Conservation (phyloP, 495 filamentous ascomycete genomes). For the Entonaema liquescens region DNA sequence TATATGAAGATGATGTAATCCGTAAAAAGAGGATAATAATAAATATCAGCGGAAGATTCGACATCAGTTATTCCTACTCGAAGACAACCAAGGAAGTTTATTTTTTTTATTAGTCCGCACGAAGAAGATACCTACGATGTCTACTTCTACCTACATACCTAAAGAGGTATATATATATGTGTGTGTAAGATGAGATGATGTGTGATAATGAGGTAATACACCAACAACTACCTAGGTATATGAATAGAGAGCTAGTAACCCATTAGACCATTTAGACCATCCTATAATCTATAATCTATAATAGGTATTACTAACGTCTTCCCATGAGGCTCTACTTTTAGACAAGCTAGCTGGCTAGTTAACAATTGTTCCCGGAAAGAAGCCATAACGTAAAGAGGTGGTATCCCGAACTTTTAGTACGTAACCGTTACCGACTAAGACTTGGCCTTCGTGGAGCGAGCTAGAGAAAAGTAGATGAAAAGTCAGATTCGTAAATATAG, state of each 20-base stretch:
- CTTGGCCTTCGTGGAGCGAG: conserved; percentile 22
- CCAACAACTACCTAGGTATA: background rate
- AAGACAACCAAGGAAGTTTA: conserved; percentile 20
- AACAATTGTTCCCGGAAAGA: conserved; percentile 27
- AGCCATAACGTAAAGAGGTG: conserved; percentile 38
- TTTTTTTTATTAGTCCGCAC: conserved; percentile 10
- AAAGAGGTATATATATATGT: background rate
- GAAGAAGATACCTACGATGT: conserved; percentile 12
- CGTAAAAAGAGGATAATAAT: conserved; percentile 20
- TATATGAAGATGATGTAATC: conserved; percentile 40
- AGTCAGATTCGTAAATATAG: conserved; percentile 21
- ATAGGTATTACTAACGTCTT: background rate
- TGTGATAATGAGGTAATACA: too few species aligned
- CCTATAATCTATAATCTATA: too few species aligned
- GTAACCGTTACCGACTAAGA: conserved; percentile 26
- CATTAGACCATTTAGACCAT: too few species aligned
- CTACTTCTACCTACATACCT: too few species aligned
- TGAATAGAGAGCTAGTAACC: background rate
- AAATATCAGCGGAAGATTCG: conserved; percentile 34
- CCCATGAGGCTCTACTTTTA: conserved; percentile 38
- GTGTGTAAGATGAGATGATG: background rate
- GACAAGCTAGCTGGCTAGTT: conserved; percentile 11
- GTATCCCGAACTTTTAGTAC: conserved; percentile 38
- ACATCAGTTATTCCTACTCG: conserved; percentile 31
- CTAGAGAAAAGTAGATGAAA: conserved; percentile 15